Base-by-base conservation (phyloP, 805 yeast species). In the Metschnikowia anglica region DNA sequence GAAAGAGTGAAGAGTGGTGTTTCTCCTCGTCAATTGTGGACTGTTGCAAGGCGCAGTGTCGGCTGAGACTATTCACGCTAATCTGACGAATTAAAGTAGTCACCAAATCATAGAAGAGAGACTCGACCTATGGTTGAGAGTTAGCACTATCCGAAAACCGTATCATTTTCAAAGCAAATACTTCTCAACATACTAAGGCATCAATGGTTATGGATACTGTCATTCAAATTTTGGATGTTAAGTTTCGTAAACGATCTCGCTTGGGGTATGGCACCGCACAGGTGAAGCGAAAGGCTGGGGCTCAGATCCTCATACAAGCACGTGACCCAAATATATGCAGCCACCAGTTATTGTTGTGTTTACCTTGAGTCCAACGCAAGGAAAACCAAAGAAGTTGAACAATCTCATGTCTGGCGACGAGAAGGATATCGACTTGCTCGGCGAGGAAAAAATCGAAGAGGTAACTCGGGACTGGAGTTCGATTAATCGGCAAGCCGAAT, bases 391-490 rank as follows among this genome's bases (percentile, higher is more conserved):
- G 13, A 5, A 19, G 2, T 33, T n/a, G 20, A 33, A 9, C n/a
- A 19, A 13, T n/a, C 19, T 11, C 9, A 52, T 47, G 54, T 34
- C 47, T 3, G 47, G 41, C 8, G 49, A 49, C 7, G 55, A 51
- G 21, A 41, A 16, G 6, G 29, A 34, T n/a, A 23, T 39, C 10
- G 26, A 21, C n/a, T 28, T 36, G 20, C 34, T 38, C 21, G 37
- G 25, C 6, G 54, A 43, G 6, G 41, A 34, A 9, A 70, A 64
- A 7, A 74, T 68, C 34, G 62, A 60, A 23, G 83, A 77, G 33
- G 73, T 68, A 32, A 53, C 64, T 4, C 80, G 74, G 47, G 83
- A 80, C 48, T 81, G 86, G 86, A 65, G 73, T 9, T 58, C 43
- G 7, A 43, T 59, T 27, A 51, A 52, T 27, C 37, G 41, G 12